These are phyloP conservation scores for Solanum chiquidenum DNA, from an alignment of 257 asterid genomes.

Conservation along the genomic window DNA sequence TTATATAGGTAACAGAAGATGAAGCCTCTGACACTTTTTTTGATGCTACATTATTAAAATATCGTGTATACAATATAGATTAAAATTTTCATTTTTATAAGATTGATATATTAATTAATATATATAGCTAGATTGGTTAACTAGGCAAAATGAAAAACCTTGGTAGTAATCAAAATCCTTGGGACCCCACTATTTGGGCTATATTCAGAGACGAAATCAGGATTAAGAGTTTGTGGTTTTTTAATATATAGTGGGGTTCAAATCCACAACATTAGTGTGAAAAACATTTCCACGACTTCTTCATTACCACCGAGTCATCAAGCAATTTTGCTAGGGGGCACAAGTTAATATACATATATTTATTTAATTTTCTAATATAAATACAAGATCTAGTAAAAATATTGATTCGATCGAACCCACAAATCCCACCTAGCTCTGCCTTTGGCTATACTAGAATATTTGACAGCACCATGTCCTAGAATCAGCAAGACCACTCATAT, in stretches of 20 bases:
- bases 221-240: background rate
- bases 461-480: background rate
- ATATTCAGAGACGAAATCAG: background rate
- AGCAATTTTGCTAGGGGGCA: background rate
- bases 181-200: background rate
- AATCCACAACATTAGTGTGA: background rate
- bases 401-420: background rate
- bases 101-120: background rate
- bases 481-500: background rate
- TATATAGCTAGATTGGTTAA: background rate
- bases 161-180: background rate
- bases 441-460: background rate
- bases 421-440: background rate
- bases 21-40: background rate
- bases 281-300: background rate
- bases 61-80: background rate
- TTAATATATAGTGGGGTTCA: background rate
- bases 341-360: too few species aligned
- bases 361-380: too few species aligned
- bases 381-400: too few species aligned
- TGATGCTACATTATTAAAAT: background rate
- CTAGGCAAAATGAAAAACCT: background rate
- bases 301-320: background rate
- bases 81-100: background rate
- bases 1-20: conserved; percentile 19